These are phyloP conservation scores for Phytophthora chlamydospora DNA, from an alignment of 352 stramenopile species.

Conservation along the genomic window DNA sequence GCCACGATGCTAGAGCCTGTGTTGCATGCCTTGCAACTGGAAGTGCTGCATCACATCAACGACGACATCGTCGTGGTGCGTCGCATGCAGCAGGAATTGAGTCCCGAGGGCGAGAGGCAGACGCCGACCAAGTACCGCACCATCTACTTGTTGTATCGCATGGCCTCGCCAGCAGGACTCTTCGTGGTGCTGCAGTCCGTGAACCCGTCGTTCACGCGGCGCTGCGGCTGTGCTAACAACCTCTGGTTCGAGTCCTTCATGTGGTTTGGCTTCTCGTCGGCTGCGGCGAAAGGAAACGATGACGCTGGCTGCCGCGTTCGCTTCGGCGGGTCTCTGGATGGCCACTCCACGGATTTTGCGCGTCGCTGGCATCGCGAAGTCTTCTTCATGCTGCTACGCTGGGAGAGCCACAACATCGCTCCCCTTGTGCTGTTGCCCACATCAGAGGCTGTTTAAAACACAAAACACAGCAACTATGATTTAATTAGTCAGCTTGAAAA, in stretches of 20 bases:
- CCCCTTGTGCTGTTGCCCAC: slow-evolving; percentile 33
- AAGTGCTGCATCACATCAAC: slow-evolving; percentile 43
- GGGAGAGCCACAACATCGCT: slow-evolving; percentile 37
- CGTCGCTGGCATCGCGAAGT: slow-evolving; percentile 38
- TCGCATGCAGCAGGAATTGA: slow-evolving; percentile 39
- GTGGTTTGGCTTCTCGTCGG: slow-evolving; percentile 36
- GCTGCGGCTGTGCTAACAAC: slow-evolving; percentile 39
- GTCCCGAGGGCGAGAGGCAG: slow-evolving; percentile 25
- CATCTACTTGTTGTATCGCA: slow-evolving; percentile 43
- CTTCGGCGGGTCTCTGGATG: slow-evolving; percentile 40
- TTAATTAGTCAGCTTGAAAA: slow-evolving; percentile 3
- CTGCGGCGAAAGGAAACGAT: background rate
- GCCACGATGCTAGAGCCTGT: slow-evolving; percentile 31
- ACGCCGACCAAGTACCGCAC: slow-evolving; percentile 39
- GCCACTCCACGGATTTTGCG: slow-evolving; percentile 35
- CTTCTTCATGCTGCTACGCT: slow-evolving; percentile 45
- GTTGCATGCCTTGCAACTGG: slow-evolving; percentile 29
- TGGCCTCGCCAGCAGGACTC: slow-evolving; percentile 31
- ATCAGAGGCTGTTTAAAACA: slow-evolving; percentile 8
- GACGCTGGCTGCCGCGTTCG: slow-evolving; percentile 27
- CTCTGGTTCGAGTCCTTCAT: slow-evolving; percentile 44
- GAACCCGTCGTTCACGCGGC: slow-evolving; percentile 38
- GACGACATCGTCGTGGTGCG: slow-evolving; percentile 44
- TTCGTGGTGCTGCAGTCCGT: slow-evolving; percentile 43
- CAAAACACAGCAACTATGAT: slow-evolving; percentile 1